Evolutionary conservation across 331 rosid genomes (phyloP), one percentile per base, ranked within the genome.

Genomic region (Saraca asoca): DNA sequence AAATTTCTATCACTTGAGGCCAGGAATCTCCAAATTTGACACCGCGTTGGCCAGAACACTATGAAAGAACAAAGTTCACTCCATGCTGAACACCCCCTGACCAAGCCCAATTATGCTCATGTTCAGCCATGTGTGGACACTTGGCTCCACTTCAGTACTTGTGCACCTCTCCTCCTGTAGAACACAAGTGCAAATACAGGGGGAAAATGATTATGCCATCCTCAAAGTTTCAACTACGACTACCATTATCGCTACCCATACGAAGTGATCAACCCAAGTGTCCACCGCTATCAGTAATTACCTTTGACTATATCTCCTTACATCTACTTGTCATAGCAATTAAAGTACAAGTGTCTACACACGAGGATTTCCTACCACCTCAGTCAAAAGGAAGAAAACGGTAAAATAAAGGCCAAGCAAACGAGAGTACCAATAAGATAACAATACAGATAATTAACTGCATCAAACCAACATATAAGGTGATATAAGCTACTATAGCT

Each of bases 141-240:
- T 86, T 82, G 85, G 85, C 93, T 83, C 85, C 88, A 80, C 79
- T 77, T 81, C 89, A 82, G 80, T 72, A 79, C 87, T 78, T 57
- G 83, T 57, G 91, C 95, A 87, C 74, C 83, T 83, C 83, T 81
- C 88, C 90, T 88, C 98, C 98, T 94, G 97, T 93, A 88, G 91
- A 93, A 88, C 98, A 94, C 95, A 94, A 94, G 97, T 90, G 91
- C 96, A 93, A 93, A 93, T 90, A 86, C 90, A 90, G 96, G 98
- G 85, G 91, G 86, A 81, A 90, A 89, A 90, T 88, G 95, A 85
- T 90, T 94, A 94, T 94, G 87, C 96, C 97, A 90, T 82, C 75
- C 75, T 88, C 86, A 93, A 86, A 90, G 88, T 81, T 82, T 87
- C 88, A 74, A 93, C 87, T 85, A 87, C 83, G 87, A 85, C 88